Percentiles rank a stretch among this genome's conserved stretches.
Conservation (phyloP, 352 stramenopile genomes). For the Phytopythium cucurbitacearum region DNA sequence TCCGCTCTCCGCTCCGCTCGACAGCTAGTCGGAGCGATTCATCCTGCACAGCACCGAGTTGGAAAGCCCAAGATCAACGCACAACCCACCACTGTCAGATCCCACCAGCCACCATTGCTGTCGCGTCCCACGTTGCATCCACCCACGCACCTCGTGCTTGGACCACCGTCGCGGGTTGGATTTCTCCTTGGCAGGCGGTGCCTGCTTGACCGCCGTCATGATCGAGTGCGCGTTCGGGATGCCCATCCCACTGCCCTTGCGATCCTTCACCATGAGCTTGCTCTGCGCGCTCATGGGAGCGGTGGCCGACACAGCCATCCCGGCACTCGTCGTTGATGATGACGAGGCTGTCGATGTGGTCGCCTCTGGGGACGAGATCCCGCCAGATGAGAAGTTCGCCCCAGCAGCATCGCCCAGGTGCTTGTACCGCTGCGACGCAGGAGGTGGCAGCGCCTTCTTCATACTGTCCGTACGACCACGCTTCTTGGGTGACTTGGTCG, state of each 20-base stretch:
- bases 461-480: constrained; percentile 81
- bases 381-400: constrained; percentile 2
- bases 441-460: constrained; percentile 65
- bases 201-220: constrained; percentile 69
- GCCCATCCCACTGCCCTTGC: constrained; percentile 68
- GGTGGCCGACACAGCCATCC: constrained; percentile 13
- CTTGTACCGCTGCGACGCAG: constrained; percentile 66
- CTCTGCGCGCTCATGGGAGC: constrained; percentile 15
- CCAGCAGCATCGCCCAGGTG: constrained; percentile 21
- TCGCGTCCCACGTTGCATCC: neutral
- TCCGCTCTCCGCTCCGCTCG: constrained; percentile 82
- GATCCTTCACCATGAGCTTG: constrained; percentile 75
- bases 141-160: constrained; percentile 47
- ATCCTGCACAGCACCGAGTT: constrained; percentile 25
- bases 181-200: constrained; percentile 79
- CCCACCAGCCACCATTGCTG: neutral
- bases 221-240: constrained; percentile 67
- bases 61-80: neutral
- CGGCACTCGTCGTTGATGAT: constrained; percentile 20
- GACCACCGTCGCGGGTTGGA: constrained; percentile 82
- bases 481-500: constrained; percentile 73
- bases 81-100: neutral
- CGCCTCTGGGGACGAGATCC: constrained; percentile 3
- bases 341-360: constrained; percentile 12
- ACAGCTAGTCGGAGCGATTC: constrained; percentile 80